Evolutionary conservation across 2,329 filamentous ascomycete species (phyloP), one percentile per base, ranked within the genome.

Genomic region (Dothidotthia symphoricarpi): DNA sequence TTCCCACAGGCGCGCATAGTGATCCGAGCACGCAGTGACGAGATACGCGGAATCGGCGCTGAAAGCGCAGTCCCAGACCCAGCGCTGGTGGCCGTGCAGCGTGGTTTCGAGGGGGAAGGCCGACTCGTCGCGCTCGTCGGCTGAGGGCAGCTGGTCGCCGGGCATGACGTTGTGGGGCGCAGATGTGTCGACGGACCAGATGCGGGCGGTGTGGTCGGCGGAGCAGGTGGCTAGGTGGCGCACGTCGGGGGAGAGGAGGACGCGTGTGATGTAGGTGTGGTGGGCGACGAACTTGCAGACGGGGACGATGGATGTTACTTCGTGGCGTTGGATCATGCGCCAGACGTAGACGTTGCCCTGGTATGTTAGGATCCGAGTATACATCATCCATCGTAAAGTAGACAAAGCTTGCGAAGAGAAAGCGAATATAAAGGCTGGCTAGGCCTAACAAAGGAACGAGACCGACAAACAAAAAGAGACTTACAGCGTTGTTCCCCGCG

Each of bases 51-150:
- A 90, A 64, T 96, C 90, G 16, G 90, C 90, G 45, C 86, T 91
- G 69, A 96, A 96, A 1, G 90, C 90, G 59, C 90, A 96, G 66
- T 96, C 90, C 90, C 90, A 96, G 1, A 96, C 90, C 90, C 90
- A 96, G 36, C 90, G 83, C 70, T 96, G 90, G 69, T 96, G 90
- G 37, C 86, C 88, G 15, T 86, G 86, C 1, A 96, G 78, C 1
- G 88, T 94, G 3, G 88, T 89, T 68, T 95, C 87, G 14, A 95
- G 78, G 8, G 84, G 85, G 53, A 87, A 93, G 28, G 75, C 83
- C 65, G 75, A 79, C 7, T 62, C 69, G 58, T 67, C 65, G 35
- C 65, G 61, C 16, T 69, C 66, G 14, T 53, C 49, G n/a, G 58
- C 61, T 14, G 42, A 31, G 0, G 62, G 63, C 1, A 66, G 47